These are phyloP conservation scores for Mollisia scopiformis DNA, from an alignment of 2,329 filamentous ascomycete species.

Conservation along the genomic window DNA sequence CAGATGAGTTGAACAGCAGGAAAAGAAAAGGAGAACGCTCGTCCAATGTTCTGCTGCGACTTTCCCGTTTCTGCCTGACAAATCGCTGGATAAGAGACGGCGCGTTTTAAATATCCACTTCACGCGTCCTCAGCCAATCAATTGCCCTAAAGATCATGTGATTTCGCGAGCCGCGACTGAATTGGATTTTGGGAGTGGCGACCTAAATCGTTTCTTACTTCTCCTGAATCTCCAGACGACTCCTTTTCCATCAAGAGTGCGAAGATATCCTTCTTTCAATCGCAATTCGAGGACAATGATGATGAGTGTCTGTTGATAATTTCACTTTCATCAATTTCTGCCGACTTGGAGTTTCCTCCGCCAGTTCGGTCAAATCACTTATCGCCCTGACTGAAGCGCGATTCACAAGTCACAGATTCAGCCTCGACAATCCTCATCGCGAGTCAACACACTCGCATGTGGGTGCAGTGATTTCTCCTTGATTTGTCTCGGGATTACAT, in stretches of 20 bases:
- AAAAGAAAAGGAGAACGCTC: background rate
- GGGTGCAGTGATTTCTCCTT: no score
- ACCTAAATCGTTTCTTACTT: background rate
- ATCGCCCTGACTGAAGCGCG: background rate
- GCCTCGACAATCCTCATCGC: background rate
- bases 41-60: background rate
- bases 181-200: background rate
- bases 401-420: background rate
- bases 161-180: background rate
- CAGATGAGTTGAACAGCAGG: no score
- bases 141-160: background rate
- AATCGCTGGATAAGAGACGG: background rate
- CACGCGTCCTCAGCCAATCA: background rate
- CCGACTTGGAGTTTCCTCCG: background rate
- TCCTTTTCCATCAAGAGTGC: background rate
- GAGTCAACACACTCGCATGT: background rate
- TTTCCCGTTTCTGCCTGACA: no score
- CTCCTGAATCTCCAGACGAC: constrained; percentile 2
- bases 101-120: background rate
- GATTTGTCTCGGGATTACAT: no score
- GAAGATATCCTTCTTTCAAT: no score
- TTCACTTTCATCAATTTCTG: background rate
- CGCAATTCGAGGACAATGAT: no score
- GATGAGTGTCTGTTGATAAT: no score
- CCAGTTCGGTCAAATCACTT: background rate